Evolutionary conservation across 768 basidiomycete genomes (phyloP).

Genomic region (Mycena floridula): DNA sequence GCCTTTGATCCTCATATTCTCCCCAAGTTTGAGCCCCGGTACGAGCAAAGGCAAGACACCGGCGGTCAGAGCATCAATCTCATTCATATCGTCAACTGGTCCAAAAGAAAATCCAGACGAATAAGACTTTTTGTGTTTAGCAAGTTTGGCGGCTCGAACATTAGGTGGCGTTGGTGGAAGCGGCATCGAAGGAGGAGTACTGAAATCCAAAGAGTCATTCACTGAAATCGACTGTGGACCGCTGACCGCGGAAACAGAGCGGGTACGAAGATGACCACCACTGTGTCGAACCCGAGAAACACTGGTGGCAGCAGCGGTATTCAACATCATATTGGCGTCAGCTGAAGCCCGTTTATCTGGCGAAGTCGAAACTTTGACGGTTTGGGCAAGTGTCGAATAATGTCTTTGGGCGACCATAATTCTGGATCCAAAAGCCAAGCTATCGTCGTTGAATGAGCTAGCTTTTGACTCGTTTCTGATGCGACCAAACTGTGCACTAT

Average conservation of each 20-base stretch:
- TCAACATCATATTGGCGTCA: constrained; percentile 25
- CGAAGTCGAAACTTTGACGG: constrained; percentile 48
- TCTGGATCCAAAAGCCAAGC: constrained; percentile 40
- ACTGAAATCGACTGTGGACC: constrained; percentile 31
- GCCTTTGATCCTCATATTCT: constrained; percentile 47
- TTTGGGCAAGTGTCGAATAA: constrained; percentile 66
- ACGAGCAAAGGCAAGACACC: constrained; percentile 62
- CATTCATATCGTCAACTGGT: constrained; percentile 49
- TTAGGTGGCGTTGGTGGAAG: constrained; percentile 73
- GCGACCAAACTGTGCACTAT: constrained; percentile 52
- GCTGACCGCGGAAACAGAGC: constrained; percentile 49
- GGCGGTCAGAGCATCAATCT: constrained; percentile 68
- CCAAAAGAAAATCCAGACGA: constrained; percentile 63
- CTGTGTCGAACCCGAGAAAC: constrained; percentile 19
- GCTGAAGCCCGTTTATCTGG: constrained; percentile 31
- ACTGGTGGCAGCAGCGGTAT: constrained; percentile 28
- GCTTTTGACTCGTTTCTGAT: constrained; percentile 46
- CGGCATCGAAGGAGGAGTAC: constrained; percentile 61
- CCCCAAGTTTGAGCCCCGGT: constrained; percentile 56
- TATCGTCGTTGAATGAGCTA: constrained; percentile 52
- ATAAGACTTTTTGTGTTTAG: constrained; percentile 55
- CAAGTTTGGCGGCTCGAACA: constrained; percentile 51
- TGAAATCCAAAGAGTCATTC: constrained; percentile 31
- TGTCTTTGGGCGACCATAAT: constrained; percentile 74
- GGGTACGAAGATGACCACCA: constrained; percentile 49